Base-by-base conservation (phyloP, 2,329 filamentous ascomycete genomes). In the Neonectria ditissima region DNA sequence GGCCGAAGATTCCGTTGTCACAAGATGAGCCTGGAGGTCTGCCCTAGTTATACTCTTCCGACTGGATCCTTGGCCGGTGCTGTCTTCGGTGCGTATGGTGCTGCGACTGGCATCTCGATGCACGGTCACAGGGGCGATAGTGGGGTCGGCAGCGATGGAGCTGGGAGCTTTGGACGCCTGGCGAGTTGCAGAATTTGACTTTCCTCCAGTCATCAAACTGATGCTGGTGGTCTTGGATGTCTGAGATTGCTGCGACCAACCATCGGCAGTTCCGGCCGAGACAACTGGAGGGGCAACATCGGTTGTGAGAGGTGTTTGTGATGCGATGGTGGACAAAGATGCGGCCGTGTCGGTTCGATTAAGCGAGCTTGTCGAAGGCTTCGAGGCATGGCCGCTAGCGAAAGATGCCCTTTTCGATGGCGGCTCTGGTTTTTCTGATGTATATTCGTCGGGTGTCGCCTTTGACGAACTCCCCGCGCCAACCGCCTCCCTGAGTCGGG, bases 401-500 rank as follows among this genome's bases (percentile, higher is more conserved):
- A 76, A 77, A 1, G 81, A 80, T 54, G 80, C 81, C 66, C 80
- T 82, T 65, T 80, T 81, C 2, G 82, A 81, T 1, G 72, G 51
- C 4, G 66, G 60, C 13, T 84, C 75, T 72, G 78, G 72, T 69
- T 54, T 67, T 22, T 74, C 74, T 18, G 69, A 59, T 11, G 48
- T 4, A 2, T 30, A 39, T 37, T 82, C 74, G 63, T 83, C 68
- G 65, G 79, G 66, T 55, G 78, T 54, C 55, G 73, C 47, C 63
- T 78, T 80, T 22, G 72, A 71, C 34, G 79, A 80, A 65, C 87
- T 90, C 45, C 85, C 87, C 14, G 84, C 92, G 16, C 91, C 91
- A n/a, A 97, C 92, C 0, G 90, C 94, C 60, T 92, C 92, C 75
- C 90, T 89, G 71, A 98, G 86, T 39, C 94, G 90, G 78, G 87